Conservation (phyloP, 768 basidiomycete species). For the Grammothele lineata region DNA sequence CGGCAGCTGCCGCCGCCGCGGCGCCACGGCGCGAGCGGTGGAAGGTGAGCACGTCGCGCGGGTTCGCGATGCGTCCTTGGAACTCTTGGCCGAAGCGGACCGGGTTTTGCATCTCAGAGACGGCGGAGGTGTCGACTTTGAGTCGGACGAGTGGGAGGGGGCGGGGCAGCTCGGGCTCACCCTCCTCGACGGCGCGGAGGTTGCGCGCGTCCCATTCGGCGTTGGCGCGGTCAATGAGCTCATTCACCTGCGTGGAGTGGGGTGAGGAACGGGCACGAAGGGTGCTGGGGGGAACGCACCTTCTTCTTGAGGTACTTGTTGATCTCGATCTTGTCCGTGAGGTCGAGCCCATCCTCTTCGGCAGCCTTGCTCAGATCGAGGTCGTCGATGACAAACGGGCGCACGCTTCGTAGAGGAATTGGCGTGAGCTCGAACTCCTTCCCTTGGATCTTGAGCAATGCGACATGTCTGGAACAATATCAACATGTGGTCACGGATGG, state of each 20-base stretch:
- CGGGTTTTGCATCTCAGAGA: conserved; percentile 90
- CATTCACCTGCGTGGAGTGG: conserved; percentile 58
- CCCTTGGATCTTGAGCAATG: conserved; percentile 80
- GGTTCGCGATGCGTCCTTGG: conserved; percentile 86
- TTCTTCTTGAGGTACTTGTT: conserved; percentile 73
- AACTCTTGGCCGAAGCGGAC: conserved; percentile 97
- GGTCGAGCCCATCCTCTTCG: conserved; percentile 70
- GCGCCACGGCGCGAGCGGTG: conserved; percentile 72
- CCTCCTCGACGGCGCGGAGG: conserved; percentile 51
- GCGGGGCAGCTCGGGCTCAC: conserved; percentile 54
- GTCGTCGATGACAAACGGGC: conserved; percentile 91
- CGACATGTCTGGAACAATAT: conserved; percentile 68
- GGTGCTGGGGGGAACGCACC: conserved; percentile 34
- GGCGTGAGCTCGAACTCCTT: conserved; percentile 86
- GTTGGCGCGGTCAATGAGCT: conserved; percentile 75
- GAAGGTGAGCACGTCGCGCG: conserved; percentile 89
- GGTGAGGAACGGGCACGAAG: not conserved
- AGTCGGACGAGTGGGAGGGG: conserved; percentile 89
- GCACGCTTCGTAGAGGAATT: conserved; percentile 83
- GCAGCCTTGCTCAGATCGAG: conserved; percentile 70
- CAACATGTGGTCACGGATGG: too few species aligned
- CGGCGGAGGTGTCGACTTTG: conserved; percentile 90
- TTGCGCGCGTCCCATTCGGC: conserved; percentile 75
- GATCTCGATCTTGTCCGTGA: conserved; percentile 80
- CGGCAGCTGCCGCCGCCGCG: too few species aligned